Evolutionary conservation across 208 protist species (phyloP).

Genomic region (Acanthamoeba sp.): DNA sequence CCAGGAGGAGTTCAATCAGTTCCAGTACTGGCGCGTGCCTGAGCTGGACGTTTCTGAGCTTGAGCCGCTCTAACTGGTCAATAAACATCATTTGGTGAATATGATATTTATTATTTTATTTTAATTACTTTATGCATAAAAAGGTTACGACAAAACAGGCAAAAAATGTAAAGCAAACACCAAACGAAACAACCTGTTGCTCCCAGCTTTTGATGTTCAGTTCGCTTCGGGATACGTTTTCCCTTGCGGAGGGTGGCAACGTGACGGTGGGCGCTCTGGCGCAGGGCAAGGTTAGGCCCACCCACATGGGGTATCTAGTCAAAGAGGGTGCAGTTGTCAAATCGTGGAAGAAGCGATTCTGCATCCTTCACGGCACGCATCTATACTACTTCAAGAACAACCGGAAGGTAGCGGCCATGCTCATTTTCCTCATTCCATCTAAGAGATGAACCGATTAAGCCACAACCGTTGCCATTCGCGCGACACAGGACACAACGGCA

Average conservation of each 20-base stretch:
- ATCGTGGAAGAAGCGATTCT: conserved; percentile 40
- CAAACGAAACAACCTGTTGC: no score
- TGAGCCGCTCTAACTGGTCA: conserved; percentile 28
- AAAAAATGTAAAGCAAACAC: no score
- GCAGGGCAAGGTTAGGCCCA: neutral
- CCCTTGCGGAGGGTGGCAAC: neutral
- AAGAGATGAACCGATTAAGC: no score
- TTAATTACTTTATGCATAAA: no score
- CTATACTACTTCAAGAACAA: conserved; percentile 11
- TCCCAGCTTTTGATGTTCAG: neutral
- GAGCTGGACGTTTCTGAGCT: conserved; percentile 5
- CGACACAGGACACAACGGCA: neutral
- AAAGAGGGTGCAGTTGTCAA: neutral
- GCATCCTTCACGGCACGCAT: neutral
- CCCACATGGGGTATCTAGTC: neutral
- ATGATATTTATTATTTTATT: no score
- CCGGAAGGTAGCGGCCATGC: neutral
- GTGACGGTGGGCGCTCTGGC: neutral
- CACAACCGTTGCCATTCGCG: neutral
- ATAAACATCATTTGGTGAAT: no score
- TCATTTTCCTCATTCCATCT: no score
- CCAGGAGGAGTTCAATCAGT: conserved; percentile 70
- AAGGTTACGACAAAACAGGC: no score
- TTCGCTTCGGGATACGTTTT: neutral
- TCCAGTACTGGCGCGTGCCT: conserved; percentile 61